A percentile compares a stretch with the other conserved stretches of the same genome.
Evolutionary conservation across 371 early-diverging fungal species (phyloP).

Genomic region (Smittium mucronatum): DNA sequence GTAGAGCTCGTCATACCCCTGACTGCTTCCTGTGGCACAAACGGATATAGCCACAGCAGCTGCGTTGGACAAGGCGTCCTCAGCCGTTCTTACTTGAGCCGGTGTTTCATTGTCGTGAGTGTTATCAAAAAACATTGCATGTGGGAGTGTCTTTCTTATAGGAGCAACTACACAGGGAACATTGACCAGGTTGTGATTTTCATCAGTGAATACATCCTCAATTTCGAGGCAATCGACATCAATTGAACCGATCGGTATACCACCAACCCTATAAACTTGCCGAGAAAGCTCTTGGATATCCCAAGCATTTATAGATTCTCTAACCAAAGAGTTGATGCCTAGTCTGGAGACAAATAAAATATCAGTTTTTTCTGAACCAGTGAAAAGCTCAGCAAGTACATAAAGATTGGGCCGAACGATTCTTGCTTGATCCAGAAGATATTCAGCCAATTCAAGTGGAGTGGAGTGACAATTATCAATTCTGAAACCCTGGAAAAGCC

Average conservation of each 20-base stretch:
- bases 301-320: constrained; percentile 97
- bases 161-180: constrained; percentile 31
- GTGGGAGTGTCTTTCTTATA: constrained; percentile 50
- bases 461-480: constrained; percentile 98
- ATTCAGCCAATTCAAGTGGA: constrained; percentile 84
- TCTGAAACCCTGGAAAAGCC: constrained; percentile 85
- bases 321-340: constrained; percentile 88
- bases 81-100: constrained; percentile 70
- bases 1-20: constrained; percentile 89
- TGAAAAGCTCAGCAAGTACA: constrained; percentile 93
- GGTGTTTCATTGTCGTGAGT: constrained; percentile 97
- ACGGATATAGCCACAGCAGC: constrained; percentile 80
- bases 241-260: constrained; percentile 66
- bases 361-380: constrained; percentile 86
- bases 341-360: constrained; percentile 73
- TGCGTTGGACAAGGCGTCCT: constrained; percentile 81
- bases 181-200: constrained; percentile 32
- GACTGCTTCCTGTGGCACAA: constrained; percentile 87
- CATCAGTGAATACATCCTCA: constrained; percentile 29
- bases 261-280: constrained; percentile 76
- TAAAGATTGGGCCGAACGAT: constrained; percentile 74
- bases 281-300: constrained; percentile 79
- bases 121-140: constrained; percentile 94
- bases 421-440: constrained; percentile 81
- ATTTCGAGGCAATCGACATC: constrained; percentile 46